Evolutionary conservation across 345 rosid genomes (phyloP), one percentile per base, ranked within the genome.

Genomic region (Fremontodendron californicum): DNA sequence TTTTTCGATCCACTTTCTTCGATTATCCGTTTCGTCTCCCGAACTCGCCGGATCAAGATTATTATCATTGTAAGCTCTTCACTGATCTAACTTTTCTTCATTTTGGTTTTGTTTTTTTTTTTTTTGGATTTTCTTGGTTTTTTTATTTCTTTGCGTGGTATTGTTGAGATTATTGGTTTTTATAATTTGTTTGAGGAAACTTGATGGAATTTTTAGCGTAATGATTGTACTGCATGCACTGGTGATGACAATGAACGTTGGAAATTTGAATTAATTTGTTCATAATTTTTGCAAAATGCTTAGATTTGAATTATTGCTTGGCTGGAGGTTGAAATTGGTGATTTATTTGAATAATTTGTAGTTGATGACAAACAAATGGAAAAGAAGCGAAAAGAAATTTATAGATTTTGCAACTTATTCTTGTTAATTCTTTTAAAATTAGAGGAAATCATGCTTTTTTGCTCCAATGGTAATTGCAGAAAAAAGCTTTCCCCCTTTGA

Each of bases 41-140:
- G 49, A 40, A 37, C 77, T 82, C 80, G 31, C 82, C 84, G 81
- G 91, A 90, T 89, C 95, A 85, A 81, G 88, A 78, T 80, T 82
- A 84, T 76, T 77, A 57, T 78, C 86, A 82, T 76, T 58, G 97
- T 92, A 86, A 87, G 95, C 85, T 84, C 61, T 80, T 82, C 58
- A 23, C 72, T 75, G 80, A 81, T 78, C 70, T 82, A 2, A 29
- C 74, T 63, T 64, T 81, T 68, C 8, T 71, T 62, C 65, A 43
- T 55, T 67, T 40, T n/a, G 33, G 27, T 45, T 39, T 15, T 70
- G 18, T 19, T 19, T 49, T 19, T 54, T 54, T 10, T 54, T 49
- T 66, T 62, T 5, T 23, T 40, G 31, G 15, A 12, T 45, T 49
- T 63, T n/a, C n/a, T n/a, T n/a, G n/a, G n/a, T n/a, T n/a, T n/a